phyloP scores from a whole-genome alignment of 2,329 filamentous ascomycete genomes.

The Phialophora expanda region DNA sequence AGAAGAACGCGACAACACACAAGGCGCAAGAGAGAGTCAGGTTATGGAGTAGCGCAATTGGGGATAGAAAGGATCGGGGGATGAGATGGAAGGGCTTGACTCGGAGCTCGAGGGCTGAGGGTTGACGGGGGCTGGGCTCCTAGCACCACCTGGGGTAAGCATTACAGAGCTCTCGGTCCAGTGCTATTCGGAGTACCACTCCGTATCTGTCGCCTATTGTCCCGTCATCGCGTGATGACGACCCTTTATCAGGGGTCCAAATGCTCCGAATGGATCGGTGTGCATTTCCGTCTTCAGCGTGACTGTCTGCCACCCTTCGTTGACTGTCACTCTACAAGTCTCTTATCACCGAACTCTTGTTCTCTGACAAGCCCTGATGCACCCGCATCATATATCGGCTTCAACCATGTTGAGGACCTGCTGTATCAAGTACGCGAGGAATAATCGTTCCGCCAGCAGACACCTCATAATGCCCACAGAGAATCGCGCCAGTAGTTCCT shows the following conservation, averaged over 20 bases:
- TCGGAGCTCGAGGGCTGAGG: background rate
- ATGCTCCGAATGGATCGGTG: background rate
- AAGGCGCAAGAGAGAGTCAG: constrained; percentile 15
- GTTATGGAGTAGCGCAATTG: constrained; percentile 1
- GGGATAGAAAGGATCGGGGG: background rate
- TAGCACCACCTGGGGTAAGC: background rate
- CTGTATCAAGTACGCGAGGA: background rate
- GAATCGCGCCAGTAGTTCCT: background rate
- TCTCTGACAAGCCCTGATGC: background rate
- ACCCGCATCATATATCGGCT: background rate
- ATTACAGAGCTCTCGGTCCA: background rate
- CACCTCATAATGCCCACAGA: background rate
- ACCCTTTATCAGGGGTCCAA: background rate
- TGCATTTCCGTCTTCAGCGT: background rate
- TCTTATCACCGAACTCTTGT: background rate
- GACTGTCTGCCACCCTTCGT: background rate
- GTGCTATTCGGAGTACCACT: no score
- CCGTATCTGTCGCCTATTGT: no score
- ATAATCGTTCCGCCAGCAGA: background rate
- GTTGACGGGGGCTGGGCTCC: background rate
- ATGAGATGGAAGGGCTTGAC: background rate
- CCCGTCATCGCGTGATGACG: background rate
- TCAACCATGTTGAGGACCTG: background rate
- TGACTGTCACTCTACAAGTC: background rate
- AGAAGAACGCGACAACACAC: constrained; percentile 29